Conservation (phyloP, 805 yeast genomes). For the Yamadazyma nakazawae region DNA sequence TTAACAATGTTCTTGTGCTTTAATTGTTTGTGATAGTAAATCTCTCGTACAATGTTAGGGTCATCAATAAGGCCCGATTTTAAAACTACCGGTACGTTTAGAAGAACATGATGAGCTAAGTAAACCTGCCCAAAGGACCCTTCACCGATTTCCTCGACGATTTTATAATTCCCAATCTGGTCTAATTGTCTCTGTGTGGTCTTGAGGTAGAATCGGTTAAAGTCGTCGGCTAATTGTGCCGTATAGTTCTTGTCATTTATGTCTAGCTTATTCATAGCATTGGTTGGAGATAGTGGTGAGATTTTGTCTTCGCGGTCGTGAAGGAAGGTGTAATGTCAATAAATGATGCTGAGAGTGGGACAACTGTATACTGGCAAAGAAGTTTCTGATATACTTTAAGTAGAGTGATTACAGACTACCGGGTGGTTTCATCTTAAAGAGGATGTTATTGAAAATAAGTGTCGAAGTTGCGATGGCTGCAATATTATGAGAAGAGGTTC, state of each 20-base stretch:
- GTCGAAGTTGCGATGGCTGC: no score
- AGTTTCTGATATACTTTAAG: not conserved
- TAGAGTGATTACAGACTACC: no score
- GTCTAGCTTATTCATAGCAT: slow-evolving; percentile 5
- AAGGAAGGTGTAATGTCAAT: not conserved
- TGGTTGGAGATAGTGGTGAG: not conserved
- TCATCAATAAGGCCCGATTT: slow-evolving; percentile 76
- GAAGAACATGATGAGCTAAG: slow-evolving; percentile 72
- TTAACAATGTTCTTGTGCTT: slow-evolving; percentile 80
- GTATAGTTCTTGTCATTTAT: slow-evolving; percentile 5
- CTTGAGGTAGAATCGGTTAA: slow-evolving; percentile 51
- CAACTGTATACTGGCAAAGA: not conserved
- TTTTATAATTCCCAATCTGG: slow-evolving; percentile 78
- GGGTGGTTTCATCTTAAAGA: no score
- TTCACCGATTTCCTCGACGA: slow-evolving; percentile 76
- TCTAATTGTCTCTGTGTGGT: slow-evolving; percentile 46
- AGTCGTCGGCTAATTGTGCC: slow-evolving; percentile 55
- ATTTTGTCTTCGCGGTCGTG: not conserved
- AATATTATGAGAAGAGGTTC: no score
- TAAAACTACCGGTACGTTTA: slow-evolving; percentile 73
- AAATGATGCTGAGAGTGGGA: not conserved
- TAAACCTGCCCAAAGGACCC: slow-evolving; percentile 93
- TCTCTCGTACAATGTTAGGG: slow-evolving; percentile 86
- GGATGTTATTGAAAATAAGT: no score
- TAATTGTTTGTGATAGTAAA: slow-evolving; percentile 81